Evolutionary conservation across 2,329 filamentous ascomycete genomes (phyloP).

Genomic region (Venturia aucupariae): DNA sequence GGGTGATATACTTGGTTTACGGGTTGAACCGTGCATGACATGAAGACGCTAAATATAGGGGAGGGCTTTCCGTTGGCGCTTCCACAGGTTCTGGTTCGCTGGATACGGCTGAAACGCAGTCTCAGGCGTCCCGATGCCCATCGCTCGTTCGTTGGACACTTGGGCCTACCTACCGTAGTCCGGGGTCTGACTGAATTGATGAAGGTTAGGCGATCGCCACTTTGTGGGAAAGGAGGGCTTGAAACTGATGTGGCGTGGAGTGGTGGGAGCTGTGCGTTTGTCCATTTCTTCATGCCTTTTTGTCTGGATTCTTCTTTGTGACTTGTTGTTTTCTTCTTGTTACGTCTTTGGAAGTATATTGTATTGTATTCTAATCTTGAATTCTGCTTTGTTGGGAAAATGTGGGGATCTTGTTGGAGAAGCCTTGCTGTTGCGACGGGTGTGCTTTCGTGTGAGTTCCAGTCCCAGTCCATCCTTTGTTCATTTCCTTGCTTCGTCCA

Average conservation of each 20-base stretch:
- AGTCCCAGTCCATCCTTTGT: too few relatives aligned
- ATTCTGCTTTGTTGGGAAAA: not conserved
- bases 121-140: not conserved
- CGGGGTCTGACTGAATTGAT: not conserved
- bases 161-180: not conserved
- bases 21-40: not conserved
- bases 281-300: not conserved
- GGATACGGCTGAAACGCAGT: conserved; percentile 1
- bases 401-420: not conserved
- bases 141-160: not conserved
- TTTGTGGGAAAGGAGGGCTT: not conserved
- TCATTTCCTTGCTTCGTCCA: not conserved
- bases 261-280: not conserved
- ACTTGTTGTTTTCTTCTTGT: too few relatives aligned
- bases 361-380: not conserved
- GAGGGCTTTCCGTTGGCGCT: not conserved
- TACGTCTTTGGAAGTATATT: too few relatives aligned
- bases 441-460: not conserved
- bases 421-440: not conserved
- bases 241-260: not conserved
- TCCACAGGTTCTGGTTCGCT: not conserved
- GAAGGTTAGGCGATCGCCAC: not conserved
- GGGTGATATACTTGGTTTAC: not conserved
- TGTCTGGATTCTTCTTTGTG: too few relatives aligned
- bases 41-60: not conserved